A percentile compares a stretch with the other conserved stretches of the same genome.
These are phyloP conservation scores for Collybiopsis luxurians DNA, from an alignment of 768 basidiomycete genomes.

Conservation along the genomic window DNA sequence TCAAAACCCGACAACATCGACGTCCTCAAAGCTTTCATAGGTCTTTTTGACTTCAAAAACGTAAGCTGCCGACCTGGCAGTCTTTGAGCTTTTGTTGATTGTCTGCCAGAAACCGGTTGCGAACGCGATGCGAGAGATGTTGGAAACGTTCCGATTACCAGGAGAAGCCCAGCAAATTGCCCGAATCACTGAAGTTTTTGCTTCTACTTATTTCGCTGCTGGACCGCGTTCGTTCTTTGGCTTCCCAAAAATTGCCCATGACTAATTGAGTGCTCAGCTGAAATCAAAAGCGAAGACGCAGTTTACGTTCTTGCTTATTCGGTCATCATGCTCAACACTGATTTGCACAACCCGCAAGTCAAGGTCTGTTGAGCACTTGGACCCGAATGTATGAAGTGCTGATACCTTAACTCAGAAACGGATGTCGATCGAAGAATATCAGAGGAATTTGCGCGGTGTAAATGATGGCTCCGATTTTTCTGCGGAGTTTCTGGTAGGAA, in stretches of 20 bases:
- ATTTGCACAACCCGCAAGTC: constrained; percentile 93
- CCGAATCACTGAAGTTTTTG: constrained; percentile 93
- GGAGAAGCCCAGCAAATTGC: constrained; percentile 94
- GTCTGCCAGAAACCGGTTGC: constrained; percentile 80
- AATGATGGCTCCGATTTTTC: constrained; percentile 86
- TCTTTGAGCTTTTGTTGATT: not conserved
- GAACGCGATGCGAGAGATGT: constrained; percentile 92
- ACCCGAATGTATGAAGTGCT: not conserved
- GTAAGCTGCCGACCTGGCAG: constrained; percentile 41
- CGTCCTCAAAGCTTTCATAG: constrained; percentile 82
- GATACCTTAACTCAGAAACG: constrained; percentile 66
- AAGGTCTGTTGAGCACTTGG: constrained; percentile 50
- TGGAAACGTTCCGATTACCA: constrained; percentile 92
- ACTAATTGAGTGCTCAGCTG: constrained; percentile 43
- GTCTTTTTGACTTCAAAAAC: constrained; percentile 84
- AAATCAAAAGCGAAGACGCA: constrained; percentile 89
- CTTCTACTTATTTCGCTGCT: constrained; percentile 84
- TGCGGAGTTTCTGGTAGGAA: constrained; percentile 74
- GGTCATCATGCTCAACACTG: constrained; percentile 98
- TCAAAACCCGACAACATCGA: constrained; percentile 86
- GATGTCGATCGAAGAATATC: constrained; percentile 96
- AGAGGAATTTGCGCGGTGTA: constrained; percentile 87
- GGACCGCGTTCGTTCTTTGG: constrained; percentile 57
- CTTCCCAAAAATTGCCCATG: not conserved
- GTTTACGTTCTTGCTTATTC: constrained; percentile 94